A percentile compares a stretch with the other conserved stretches of the same genome.
phyloP scores from a whole-genome alignment of 225 moss, liverwort and hornwort genomes.

The Pseudisothecium myosuroides region DNA sequence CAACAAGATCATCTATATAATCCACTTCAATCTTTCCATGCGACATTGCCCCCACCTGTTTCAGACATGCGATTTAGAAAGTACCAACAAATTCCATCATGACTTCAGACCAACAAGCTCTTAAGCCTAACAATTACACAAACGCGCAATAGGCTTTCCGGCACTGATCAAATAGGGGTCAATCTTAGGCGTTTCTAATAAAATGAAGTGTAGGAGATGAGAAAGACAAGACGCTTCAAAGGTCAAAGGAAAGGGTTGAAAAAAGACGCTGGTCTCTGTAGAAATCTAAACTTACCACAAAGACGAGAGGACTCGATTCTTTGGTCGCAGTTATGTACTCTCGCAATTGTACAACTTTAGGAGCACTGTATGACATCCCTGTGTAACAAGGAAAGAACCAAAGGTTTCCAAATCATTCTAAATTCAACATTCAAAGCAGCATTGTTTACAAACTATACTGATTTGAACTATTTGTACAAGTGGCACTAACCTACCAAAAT shows the following conservation, averaged over 20 bases:
- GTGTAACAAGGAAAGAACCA: not conserved
- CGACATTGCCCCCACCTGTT: conserved; percentile 93
- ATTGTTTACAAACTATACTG: not conserved
- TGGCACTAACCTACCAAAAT: not conserved
- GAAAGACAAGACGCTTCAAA: not conserved
- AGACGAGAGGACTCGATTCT: conserved; percentile 44
- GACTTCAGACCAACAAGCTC: not conserved
- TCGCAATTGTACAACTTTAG: conserved; percentile 88
- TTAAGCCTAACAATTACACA: not conserved
- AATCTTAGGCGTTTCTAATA: not conserved
- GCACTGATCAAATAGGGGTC: not conserved
- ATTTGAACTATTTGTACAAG: no score
- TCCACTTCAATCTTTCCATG: conserved; percentile 95
- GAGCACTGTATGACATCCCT: conserved; percentile 99
- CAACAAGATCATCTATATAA: conserved; percentile 89
- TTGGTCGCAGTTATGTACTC: conserved; percentile 54
- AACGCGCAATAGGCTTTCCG: not conserved
- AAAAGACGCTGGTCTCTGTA: not conserved
- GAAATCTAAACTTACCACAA: conserved; percentile 53
- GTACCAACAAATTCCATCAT: not conserved
- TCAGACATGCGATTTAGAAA: not conserved
- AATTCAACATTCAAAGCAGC: not conserved
- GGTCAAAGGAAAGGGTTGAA: no score
- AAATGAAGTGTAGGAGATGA: not conserved
- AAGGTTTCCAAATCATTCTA: not conserved